Percentiles rank a stretch among this genome's conserved stretches.
These are phyloP conservation scores for Podospora pseudocomata DNA, from an alignment of 495 filamentous ascomycete species.

Conservation along the genomic window DNA sequence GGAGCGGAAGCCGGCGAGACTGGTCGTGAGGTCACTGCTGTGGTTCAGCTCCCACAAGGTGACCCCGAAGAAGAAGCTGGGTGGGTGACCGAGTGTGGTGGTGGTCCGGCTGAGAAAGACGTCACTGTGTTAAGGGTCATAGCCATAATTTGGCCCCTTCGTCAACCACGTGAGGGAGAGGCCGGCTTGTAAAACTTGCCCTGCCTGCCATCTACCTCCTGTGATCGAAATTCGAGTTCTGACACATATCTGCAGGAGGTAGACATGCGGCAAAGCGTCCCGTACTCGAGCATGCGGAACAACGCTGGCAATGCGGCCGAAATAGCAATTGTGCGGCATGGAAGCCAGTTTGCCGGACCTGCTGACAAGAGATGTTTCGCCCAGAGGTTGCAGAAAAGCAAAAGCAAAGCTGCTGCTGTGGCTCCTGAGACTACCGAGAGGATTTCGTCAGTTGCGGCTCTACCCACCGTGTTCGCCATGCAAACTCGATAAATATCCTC, in stretches of 20 bases:
- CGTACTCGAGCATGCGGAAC: neutral
- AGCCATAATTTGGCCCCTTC: neutral
- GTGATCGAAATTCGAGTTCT: neutral
- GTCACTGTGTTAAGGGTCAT: neutral
- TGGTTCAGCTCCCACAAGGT: neutral
- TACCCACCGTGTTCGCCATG: neutral
- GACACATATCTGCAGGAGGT: neutral
- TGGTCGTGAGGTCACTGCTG: neutral
- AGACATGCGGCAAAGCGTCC: conserved; percentile 6
- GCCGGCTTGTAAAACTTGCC: no score
- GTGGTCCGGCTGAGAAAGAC: conserved; percentile 3
- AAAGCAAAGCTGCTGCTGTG: neutral
- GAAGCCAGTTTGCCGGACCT: conserved; percentile 1
- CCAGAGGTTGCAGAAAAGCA: neutral
- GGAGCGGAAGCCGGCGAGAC: conserved; percentile 10
- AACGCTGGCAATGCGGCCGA: conserved; percentile 7
- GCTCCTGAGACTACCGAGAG: neutral
- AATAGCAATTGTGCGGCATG: conserved; percentile 3
- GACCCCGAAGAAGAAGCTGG: neutral
- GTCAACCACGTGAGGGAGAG: no score
- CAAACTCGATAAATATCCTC: neutral
- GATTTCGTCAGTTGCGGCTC: conserved; percentile 7
- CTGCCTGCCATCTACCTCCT: neutral
- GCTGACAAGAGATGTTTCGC: neutral
- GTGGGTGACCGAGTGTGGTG: neutral